Conservation (phyloP, 176 grass and related monocot species). For the Rhipidocladum racemiflorum region DNA sequence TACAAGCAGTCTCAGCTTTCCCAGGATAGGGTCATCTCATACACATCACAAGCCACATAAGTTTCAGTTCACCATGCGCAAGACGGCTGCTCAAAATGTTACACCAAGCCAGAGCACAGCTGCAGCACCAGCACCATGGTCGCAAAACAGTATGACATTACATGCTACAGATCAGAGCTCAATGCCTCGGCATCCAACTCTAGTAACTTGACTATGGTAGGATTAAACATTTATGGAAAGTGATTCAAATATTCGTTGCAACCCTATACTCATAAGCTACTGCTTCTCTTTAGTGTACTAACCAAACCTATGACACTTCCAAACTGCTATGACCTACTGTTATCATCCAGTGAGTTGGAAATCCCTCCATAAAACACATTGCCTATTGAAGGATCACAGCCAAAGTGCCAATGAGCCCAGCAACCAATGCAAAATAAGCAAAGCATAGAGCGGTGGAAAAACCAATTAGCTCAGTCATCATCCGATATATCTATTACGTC, state of each 20-base stretch:
- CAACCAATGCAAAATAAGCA: neutral
- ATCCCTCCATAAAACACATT: neutral
- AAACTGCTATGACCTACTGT: neutral
- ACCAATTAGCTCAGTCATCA: constrained; percentile 32
- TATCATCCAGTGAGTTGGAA: neutral
- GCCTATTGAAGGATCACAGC: neutral
- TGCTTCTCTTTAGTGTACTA: neutral
- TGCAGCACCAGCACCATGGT: neutral
- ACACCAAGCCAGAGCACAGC: too few species aligned
- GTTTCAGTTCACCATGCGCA: neutral
- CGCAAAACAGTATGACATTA: neutral
- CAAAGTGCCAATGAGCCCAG: neutral
- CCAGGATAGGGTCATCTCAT: neutral
- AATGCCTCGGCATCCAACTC: too few species aligned
- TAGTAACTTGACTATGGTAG: too few species aligned
- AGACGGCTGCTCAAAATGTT: neutral
- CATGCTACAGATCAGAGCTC: neutral
- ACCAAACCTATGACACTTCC: neutral
- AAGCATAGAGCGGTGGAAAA: neutral
- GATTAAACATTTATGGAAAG: too few species aligned
- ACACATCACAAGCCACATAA: neutral
- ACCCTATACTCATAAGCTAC: neutral
- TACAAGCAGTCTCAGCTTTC: neutral
- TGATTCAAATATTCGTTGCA: neutral
- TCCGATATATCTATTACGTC: constrained; percentile 45